phyloP scores from a whole-genome alignment of 106 monocot genomes.

The Agapanthus africanus region DNA sequence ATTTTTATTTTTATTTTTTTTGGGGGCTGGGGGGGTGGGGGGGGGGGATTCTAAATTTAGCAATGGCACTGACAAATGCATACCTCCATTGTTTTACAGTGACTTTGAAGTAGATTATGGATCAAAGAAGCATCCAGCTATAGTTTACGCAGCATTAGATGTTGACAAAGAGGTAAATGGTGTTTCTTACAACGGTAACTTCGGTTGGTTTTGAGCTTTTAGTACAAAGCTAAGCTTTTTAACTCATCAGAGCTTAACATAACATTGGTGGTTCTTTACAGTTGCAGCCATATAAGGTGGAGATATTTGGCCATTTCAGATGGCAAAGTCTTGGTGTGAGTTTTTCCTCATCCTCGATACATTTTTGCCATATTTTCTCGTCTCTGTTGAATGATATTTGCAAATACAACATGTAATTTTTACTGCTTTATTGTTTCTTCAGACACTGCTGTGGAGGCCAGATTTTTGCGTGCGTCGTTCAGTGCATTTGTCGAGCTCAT shows the following conservation, averaged over 20 bases:
- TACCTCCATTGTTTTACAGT: no score
- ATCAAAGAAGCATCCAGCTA: slow-evolving; percentile 63
- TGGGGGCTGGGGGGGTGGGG: no score
- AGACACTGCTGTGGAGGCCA: slow-evolving; percentile 87
- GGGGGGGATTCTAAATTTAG: no score
- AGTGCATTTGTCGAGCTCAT: slow-evolving; percentile 68
- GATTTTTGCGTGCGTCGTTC: slow-evolving; percentile 86
- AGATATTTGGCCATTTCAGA: slow-evolving; percentile 58
- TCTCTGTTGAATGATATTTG: neutral
- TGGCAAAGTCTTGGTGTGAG: slow-evolving; percentile 77
- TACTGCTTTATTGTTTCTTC: no score
- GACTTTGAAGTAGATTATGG: slow-evolving; percentile 89
- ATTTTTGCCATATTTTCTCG: neutral
- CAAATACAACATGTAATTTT: no score
- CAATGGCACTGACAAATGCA: no score
- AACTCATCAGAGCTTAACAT: neutral
- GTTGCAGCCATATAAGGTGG: slow-evolving; percentile 95
- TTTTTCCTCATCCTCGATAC: neutral
- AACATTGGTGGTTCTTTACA: slow-evolving; percentile 15
- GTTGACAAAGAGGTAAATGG: slow-evolving; percentile 85
- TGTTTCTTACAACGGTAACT: neutral
- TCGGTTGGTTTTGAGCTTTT: neutral
- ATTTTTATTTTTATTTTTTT: no score
- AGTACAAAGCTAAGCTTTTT: neutral
- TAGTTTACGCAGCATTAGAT: slow-evolving; percentile 63